A percentile compares a stretch with the other conserved stretches of the same genome.
phyloP scores from a whole-genome alignment of 1,284 basidiomycete genomes.

The Salmacisia buchloeana region DNA sequence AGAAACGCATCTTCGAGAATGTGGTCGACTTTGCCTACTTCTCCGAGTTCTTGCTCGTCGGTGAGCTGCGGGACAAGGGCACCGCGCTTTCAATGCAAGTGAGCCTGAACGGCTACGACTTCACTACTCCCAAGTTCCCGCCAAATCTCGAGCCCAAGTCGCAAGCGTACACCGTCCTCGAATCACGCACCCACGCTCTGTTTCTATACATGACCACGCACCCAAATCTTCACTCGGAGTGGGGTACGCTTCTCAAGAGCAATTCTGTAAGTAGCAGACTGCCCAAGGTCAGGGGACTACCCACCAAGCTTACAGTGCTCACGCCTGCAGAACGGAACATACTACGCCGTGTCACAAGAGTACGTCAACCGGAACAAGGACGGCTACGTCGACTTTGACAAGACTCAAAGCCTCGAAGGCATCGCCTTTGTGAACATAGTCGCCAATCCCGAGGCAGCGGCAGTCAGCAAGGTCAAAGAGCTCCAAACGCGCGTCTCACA shows the following conservation, averaged over 20 bases:
- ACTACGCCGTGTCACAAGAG: slow-evolving; percentile 78
- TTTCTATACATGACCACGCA: slow-evolving; percentile 95
- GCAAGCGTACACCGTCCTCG: slow-evolving; percentile 85
- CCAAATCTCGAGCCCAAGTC: slow-evolving; percentile 80
- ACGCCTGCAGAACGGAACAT: slow-evolving; percentile 70
- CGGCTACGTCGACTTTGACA: slow-evolving; percentile 96
- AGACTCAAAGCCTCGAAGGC: slow-evolving; percentile 90
- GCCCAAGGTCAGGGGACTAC: neutral
- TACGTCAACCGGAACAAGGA: slow-evolving; percentile 79
- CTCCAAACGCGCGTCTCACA: slow-evolving; percentile 86
- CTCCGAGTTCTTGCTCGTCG: slow-evolving; percentile 88
- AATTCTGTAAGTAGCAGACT: slow-evolving; percentile 61
- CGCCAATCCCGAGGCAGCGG: slow-evolving; percentile 70
- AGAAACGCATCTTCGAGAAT: slow-evolving; percentile 68
- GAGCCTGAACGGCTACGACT: slow-evolving; percentile 79
- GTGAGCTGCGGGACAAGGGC: slow-evolving; percentile 62
- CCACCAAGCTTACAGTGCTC: neutral
- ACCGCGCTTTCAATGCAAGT: slow-evolving; percentile 67
- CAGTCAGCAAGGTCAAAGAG: slow-evolving; percentile 67
- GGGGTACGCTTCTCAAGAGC: slow-evolving; percentile 86
- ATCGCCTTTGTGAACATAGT: slow-evolving; percentile 91
- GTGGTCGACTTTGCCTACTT: slow-evolving; percentile 95
- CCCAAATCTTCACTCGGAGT: slow-evolving; percentile 65
- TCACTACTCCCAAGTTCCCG: slow-evolving; percentile 82
- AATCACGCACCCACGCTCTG: slow-evolving; percentile 84